phyloP scores from a whole-genome alignment of 441 rosid species.

The Raphanus hybrid region DNA sequence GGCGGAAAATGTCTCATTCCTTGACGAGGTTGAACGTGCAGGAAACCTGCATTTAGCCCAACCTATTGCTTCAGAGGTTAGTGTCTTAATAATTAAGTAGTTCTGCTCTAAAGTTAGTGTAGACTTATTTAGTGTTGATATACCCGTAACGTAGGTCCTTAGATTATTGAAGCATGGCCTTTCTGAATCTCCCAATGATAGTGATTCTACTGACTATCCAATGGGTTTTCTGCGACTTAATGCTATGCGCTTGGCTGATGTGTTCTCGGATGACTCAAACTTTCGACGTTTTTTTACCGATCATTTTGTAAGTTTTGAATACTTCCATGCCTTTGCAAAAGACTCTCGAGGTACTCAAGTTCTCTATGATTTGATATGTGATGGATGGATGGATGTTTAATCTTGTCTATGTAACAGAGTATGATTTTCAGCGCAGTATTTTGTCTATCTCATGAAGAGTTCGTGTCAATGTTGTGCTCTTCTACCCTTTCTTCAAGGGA shows the following conservation, averaged over 20 bases:
- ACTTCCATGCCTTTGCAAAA: background rate
- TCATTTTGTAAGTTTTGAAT: conserved; percentile 66
- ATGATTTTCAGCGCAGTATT: conserved; percentile 80
- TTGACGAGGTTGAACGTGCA: conserved; percentile 89
- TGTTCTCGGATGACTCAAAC: conserved; percentile 94
- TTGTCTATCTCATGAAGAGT: conserved; percentile 87
- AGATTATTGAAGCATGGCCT: conserved; percentile 72
- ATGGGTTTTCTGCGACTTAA: conserved; percentile 87
- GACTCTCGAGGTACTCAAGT: background rate
- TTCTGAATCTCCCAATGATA: conserved; percentile 58
- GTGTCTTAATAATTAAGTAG: too few species aligned
- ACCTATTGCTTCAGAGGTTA: conserved; percentile 82
- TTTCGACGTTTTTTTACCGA: conserved; percentile 74
- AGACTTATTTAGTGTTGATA: conserved; percentile 12
- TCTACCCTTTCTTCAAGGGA: conserved; percentile 81
- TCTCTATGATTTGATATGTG: conserved; percentile 22
- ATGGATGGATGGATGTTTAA: background rate
- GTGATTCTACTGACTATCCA: conserved; percentile 58
- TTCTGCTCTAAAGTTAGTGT: conserved; percentile 11
- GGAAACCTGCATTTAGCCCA: conserved; percentile 82
- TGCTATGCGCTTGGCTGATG: conserved; percentile 94
- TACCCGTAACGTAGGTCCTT: conserved; percentile 68
- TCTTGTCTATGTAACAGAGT: conserved; percentile 53
- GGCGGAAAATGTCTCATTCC: conserved; percentile 90
- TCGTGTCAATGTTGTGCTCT: conserved; percentile 89